Evolutionary conservation across 2,329 filamentous ascomycete species (phyloP).

Genomic region (Alternaria sp.): DNA sequence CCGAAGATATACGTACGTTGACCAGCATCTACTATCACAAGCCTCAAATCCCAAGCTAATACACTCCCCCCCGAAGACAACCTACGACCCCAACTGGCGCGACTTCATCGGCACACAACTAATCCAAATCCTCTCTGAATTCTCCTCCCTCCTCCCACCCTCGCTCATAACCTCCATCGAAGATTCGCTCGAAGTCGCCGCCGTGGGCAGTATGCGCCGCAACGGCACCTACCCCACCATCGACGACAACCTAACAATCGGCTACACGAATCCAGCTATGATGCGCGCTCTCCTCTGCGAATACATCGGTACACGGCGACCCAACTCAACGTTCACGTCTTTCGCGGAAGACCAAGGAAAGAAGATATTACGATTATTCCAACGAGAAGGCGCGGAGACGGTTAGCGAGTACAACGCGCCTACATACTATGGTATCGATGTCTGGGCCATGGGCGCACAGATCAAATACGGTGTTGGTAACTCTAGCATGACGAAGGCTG

Average conservation of each 20-base stretch:
- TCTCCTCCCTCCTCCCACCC: conserved; percentile 37
- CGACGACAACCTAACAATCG: conserved; percentile 49
- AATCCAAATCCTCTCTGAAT: conserved; percentile 48
- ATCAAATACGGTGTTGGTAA: conserved; percentile 47
- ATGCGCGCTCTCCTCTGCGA: conserved; percentile 52
- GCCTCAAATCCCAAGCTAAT: neutral
- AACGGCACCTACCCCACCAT: conserved; percentile 47
- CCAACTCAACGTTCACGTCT: conserved; percentile 46
- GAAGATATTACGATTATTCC: conserved; percentile 26
- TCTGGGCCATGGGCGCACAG: conserved; percentile 50
- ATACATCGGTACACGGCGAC: conserved; percentile 51
- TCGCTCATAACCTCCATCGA: conserved; percentile 47
- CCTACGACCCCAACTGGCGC: conserved; percentile 45
- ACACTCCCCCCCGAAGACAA: neutral
- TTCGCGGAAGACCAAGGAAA: conserved; percentile 29
- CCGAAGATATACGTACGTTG: conserved; percentile 25
- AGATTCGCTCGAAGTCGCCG: conserved; percentile 46
- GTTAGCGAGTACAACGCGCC: conserved; percentile 52
- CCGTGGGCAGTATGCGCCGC: conserved; percentile 50
- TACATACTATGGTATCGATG: conserved; percentile 52
- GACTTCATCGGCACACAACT: conserved; percentile 49
- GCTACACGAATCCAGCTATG: conserved; percentile 52
- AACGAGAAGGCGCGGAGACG: conserved; percentile 39
- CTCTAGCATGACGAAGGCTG: conserved; percentile 38
- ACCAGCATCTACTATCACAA: neutral